Base-by-base conservation (phyloP, 2,329 filamentous ascomycete genomes). In the Aspergillus flavus region DNA sequence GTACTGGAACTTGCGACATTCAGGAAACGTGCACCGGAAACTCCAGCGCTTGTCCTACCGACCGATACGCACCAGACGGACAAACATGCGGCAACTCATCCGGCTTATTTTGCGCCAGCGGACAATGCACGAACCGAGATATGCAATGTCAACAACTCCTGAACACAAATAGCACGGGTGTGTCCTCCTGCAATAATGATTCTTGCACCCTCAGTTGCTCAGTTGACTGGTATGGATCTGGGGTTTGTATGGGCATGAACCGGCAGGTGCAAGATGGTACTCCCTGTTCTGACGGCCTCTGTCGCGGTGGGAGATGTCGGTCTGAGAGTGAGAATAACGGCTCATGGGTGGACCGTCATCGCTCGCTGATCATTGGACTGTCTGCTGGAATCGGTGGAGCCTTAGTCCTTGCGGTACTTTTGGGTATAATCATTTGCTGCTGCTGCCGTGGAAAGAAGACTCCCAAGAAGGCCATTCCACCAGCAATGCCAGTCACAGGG, bases 291-390 rank as follows among this genome's bases (percentile, higher is more conserved):
- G 53, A 21, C 0, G 66, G 64, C 7, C 3, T 55, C 0, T 66
- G 64, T 46, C 53, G 30, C 0, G 21, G 36, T 19, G 62, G 58
- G 3, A 30, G 41, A 3, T 65, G 65, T 23, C 58, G 46, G 6
- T 48, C 45, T 7, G 48, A n/a, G 0, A 59, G 28, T 23, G 30
- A 26, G 2, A 2, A 26, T 14, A 41, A 6, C 10, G 26, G 34
- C 2, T 67, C 65, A 2, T 68, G 67, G 67, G 50, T 68, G 19
- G 53, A 67, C 23, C 56, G 57, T 1, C 54, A 68, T 23, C 54
- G 57, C 0, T 50, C 57, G 0, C 41, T 69, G 14, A 59, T 69
- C 1, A 68, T 69, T 30, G 67, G 67, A 2, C 59, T 69, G 1
- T 55, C 59, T 11, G 64, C 64, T 6, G 67, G 67, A 2, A 61